These are phyloP conservation scores for Musa schizocarpa DNA, from an alignment of 176 grass and related monocot genomes.

Conservation along the genomic window DNA sequence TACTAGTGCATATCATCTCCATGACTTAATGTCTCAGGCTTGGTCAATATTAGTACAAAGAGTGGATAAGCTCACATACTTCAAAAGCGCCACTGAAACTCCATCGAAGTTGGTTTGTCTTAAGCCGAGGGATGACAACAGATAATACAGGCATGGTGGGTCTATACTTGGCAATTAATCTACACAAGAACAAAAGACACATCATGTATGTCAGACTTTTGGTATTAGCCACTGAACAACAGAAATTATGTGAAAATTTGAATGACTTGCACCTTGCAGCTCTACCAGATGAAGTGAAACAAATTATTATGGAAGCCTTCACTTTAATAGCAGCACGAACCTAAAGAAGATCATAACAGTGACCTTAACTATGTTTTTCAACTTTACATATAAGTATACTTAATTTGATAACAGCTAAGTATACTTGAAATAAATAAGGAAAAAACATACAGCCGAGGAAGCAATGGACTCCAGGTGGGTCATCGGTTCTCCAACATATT, in stretches of 20 bases:
- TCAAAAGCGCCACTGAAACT: slow-evolving; percentile 97
- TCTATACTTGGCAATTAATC: slow-evolving; percentile 95
- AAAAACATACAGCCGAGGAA: slow-evolving; percentile 64
- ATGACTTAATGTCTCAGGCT: not conserved
- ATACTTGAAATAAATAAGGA: not conserved
- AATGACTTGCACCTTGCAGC: slow-evolving; percentile 67
- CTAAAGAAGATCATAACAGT: slow-evolving; percentile 27
- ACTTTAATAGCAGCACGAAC: slow-evolving; percentile 99
- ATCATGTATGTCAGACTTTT: not conserved
- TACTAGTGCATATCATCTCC: not conserved
- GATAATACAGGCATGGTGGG: slow-evolving; percentile 99
- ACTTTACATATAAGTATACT: not conserved
- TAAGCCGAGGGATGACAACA: slow-evolving; percentile 95
- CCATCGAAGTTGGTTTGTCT: slow-evolving; percentile 96
- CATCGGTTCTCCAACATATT: slow-evolving; percentile 94
- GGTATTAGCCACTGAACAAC: not conserved
- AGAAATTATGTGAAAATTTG: not conserved
- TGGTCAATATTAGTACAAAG: not conserved
- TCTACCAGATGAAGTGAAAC: slow-evolving; percentile 93
- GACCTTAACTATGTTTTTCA: not conserved
- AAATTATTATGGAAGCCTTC: slow-evolving; percentile 93
- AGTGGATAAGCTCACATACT: slow-evolving; percentile 24
- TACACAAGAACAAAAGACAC: slow-evolving; percentile 20
- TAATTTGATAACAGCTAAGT: not conserved
- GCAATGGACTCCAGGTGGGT: slow-evolving; percentile 97